Base-by-base conservation (phyloP, 129 eudicot genomes). In the Escallonia herrerae region DNA sequence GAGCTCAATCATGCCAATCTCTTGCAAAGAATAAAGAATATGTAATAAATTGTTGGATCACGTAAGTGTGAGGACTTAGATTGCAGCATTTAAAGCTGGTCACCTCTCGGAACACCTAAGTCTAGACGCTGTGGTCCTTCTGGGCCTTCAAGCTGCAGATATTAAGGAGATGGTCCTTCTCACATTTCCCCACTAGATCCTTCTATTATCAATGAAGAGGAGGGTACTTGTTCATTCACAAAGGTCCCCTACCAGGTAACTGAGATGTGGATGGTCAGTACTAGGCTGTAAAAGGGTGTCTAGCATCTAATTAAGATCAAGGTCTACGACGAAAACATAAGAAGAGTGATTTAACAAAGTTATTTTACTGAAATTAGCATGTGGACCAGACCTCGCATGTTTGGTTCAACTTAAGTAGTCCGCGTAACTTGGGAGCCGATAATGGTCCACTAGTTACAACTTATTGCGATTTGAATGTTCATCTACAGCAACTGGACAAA, bases 131-230 rank as follows among this genome's bases (percentile, higher is more conserved):
- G 81, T 77, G 81, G 81, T 77, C 77, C 81, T 38, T 49, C 7
- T 6, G 43, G 46, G 69, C 54, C 39, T 43, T 12, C 39, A 62
- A 43, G 66, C 51, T 43, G 40, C 51, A 62, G 22, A 51, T 33
- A 74, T 68, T 51, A 55, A 66, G 69, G 48, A 76, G 72, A 68
- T 78, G 83, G 83, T 73, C 83, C 83, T 72, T 57, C 74, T 69
- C 47, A 6, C 8, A 3, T 44, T 44, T 43, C 42, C 67, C 54
- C 75, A 69, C 56, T 72, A 64, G 66, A 22, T 65, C 78, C 60
- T 51, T 67, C 72, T 55, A 66, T 77, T 72, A 68, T 74, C 64
- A 41, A 56, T 5, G 43, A 59, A 40, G 43, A 60, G 40, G 45
- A 3, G 62, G 12, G 42, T 60, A 47, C 12, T 49, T n/a, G 33